Evolutionary conservation across 805 yeast genomes (phyloP).

Genomic region (Metschnikowia proteae): DNA sequence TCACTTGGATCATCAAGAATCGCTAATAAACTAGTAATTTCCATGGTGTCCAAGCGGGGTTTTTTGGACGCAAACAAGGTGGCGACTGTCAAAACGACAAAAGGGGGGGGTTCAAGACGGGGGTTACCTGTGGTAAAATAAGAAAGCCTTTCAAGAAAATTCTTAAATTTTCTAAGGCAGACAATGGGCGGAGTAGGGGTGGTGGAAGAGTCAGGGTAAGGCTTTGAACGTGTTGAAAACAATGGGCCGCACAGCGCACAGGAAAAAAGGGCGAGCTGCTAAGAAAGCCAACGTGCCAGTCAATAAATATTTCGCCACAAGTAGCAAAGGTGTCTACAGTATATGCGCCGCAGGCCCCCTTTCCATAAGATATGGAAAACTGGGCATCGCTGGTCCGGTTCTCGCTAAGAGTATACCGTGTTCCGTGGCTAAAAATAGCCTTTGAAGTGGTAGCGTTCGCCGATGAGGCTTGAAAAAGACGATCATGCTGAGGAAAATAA

Average conservation of each 20-base stretch:
- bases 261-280: conserved; percentile 1
- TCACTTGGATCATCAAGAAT: conserved; percentile 39
- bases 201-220: background rate
- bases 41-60: conserved; percentile 27
- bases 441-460: background rate
- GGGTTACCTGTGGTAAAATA: background rate
- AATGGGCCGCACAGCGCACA: conserved; percentile 3
- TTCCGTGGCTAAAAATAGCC: background rate
- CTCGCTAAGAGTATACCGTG: too few species aligned
- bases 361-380: too few species aligned
- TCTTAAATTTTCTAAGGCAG: background rate
- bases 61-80: conserved; percentile 14
- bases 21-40: conserved; percentile 29
- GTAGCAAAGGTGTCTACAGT: too few species aligned
- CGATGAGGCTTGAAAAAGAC: background rate
- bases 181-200: background rate
- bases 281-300: background rate
- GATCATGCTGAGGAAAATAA: background rate
- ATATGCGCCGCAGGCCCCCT: too few species aligned
- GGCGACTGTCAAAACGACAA: conserved; percentile 13
- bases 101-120: background rate
- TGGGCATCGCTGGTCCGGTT: too few species aligned
- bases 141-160: background rate
- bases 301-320: background rate
- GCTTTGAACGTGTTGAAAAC: background rate